Evolutionary conservation across 805 yeast species (phyloP), one percentile per base, ranked within the genome.

Genomic region (Millerozyma acaciae): DNA sequence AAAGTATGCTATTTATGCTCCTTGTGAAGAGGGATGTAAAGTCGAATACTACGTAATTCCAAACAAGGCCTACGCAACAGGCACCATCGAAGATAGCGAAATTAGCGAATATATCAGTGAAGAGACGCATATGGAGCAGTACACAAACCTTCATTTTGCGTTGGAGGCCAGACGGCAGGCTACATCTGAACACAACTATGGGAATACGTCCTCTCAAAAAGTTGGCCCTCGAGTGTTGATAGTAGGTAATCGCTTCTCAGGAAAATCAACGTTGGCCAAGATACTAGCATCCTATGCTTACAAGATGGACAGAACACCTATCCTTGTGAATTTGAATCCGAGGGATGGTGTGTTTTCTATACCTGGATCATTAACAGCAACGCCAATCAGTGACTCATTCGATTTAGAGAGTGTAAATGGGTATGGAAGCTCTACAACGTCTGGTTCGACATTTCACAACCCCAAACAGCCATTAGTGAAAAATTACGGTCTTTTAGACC

Each of bases 391-490:
- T 26, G 96, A 86, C 49, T 62, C 78, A 24, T 65, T 89, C 21
- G 96, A 93, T 48, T 75, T 84, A 13, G 90, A 85, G 47, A 61
- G 70, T 29, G 60, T 65, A 10, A 72, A 75, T 14, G 83, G 94
- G 65, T 96, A 95, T 40, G 85, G 86, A 30, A 76, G 84, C 16
- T 68, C 78, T 39, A 76, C 88, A 1, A 66, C 71, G 4, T 78
- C 85, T 8, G 93, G 94, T 26, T 77, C 85, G 1, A 78, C 89
- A 1, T 64, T 71, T 39, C 78, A 82, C 42, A 89, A 84, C 53
- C 84, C 85, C n/a, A 85, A 86, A 53, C 94, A 86, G 55, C 97
- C 97, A 0, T 55, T 83, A n/a, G 90, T 84, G 6, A 80, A 83
- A 48, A 79, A 73, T 48, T 87, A 68, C 57, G 98, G 97, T 0